Conservation (phyloP, 2,329 filamentous ascomycete genomes). For the Pseudogymnoascus pannorum region DNA sequence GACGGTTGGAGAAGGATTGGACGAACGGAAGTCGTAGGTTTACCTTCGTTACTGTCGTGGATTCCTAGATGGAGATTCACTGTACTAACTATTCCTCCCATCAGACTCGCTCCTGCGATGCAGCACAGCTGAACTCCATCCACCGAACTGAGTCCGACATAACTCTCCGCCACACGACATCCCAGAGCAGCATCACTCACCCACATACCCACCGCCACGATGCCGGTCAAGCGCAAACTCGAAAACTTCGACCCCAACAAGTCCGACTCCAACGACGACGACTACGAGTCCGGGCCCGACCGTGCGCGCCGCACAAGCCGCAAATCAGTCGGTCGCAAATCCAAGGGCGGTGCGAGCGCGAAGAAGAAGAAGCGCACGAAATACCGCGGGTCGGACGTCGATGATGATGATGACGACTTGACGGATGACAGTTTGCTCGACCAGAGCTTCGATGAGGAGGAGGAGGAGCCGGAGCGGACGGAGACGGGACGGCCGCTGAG, state of each 20-base stretch:
- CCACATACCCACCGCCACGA: neutral
- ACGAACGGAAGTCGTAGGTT: neutral
- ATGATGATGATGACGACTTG: constrained; percentile 45
- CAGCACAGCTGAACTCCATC: constrained; percentile 7
- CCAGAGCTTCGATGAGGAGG: constrained; percentile 40
- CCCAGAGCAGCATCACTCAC: neutral
- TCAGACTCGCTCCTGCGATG: constrained; percentile 2
- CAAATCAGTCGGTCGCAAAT: constrained; percentile 29
- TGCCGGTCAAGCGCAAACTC: constrained; percentile 41
- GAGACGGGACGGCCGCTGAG: constrained; percentile 43
- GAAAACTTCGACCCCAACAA: constrained; percentile 59
- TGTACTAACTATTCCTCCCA: neutral
- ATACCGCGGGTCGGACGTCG: constrained; percentile 56
- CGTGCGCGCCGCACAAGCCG: constrained; percentile 39
- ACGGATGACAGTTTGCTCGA: constrained; percentile 43
- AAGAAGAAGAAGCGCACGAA: constrained; percentile 33
- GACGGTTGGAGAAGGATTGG: neutral
- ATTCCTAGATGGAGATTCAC: neutral
- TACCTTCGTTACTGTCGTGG: neutral
- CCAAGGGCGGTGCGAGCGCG: constrained; percentile 26
- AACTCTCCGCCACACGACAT: neutral
- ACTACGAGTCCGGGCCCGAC: constrained; percentile 51
- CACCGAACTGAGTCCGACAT: neutral
- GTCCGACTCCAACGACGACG: constrained; percentile 59
- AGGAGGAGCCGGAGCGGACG: constrained; percentile 33